A percentile compares a stretch with the other conserved stretches of the same genome.
These are phyloP conservation scores for Chrysophaeum taylorii DNA, from an alignment of 352 stramenopile genomes.

Conservation along the genomic window DNA sequence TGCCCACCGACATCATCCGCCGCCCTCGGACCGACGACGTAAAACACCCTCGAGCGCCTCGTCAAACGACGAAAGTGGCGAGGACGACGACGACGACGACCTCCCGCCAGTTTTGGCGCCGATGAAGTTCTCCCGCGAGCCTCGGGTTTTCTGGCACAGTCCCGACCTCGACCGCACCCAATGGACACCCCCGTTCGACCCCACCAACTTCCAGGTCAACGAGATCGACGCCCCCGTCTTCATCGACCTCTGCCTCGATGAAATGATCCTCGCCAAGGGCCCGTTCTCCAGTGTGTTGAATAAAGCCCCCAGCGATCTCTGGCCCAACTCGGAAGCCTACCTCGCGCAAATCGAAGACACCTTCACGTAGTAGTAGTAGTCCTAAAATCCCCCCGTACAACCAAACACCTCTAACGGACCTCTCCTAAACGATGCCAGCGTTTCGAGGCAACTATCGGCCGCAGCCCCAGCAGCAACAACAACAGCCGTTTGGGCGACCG, in stretches of 20 bases:
- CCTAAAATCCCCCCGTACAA: too few relatives aligned
- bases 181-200: background rate
- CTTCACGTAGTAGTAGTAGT: too few relatives aligned
- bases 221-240: conserved; percentile 1
- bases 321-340: conserved; percentile 11
- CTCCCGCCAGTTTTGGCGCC: background rate
- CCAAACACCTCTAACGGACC: too few relatives aligned
- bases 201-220: background rate
- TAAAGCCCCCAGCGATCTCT: conserved; percentile 5
- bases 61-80: background rate
- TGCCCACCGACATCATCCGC: background rate
- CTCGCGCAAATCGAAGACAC: conserved; percentile 8
- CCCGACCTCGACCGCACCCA: background rate
- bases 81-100: background rate
- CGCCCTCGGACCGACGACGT: background rate
- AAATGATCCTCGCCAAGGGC: background rate
- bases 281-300: background rate
- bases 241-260: background rate
- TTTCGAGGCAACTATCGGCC: too few relatives aligned
- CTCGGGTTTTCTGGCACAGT: conserved; percentile 1
- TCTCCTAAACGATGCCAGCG: too few relatives aligned
- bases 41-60: background rate
- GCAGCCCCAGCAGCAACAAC: too few relatives aligned
- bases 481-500: too few relatives aligned
- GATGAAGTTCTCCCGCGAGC: too few relatives aligned